Evolutionary conservation across 2,329 filamentous ascomycete species (phyloP).

Genomic region (Colletotrichum echinochloae): DNA sequence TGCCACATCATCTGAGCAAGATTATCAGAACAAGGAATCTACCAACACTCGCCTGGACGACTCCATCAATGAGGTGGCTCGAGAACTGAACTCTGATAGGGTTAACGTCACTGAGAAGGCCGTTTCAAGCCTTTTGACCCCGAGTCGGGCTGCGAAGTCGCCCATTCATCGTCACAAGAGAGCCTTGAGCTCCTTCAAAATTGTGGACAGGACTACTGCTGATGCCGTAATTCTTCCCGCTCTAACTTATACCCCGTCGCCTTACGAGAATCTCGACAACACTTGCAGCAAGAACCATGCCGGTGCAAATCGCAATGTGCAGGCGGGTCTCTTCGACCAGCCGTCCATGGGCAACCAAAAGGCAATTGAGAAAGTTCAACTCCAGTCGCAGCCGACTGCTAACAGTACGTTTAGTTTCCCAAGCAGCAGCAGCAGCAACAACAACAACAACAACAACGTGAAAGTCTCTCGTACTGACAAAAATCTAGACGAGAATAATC

Average conservation of each 20-base stretch:
- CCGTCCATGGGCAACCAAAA: neutral
- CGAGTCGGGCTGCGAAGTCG: neutral
- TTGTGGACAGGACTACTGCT: conserved; percentile 14
- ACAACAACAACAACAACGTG: neutral
- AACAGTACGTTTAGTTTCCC: neutral
- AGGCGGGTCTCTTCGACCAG: neutral
- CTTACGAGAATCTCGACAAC: neutral
- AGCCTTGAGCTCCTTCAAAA: conserved; percentile 22
- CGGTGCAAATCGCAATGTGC: neutral
- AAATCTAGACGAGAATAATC: neutral
- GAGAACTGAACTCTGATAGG: neutral
- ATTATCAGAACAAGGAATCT: neutral
- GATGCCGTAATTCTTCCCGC: conserved; percentile 15
- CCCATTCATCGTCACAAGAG: conserved; percentile 32
- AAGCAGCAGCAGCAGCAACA: too few species aligned
- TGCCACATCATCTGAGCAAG: neutral
- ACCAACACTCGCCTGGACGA: neutral
- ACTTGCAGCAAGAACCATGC: neutral
- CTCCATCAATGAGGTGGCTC: neutral
- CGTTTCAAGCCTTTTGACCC: neutral
- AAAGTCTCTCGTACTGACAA: neutral
- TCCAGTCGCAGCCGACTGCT: neutral
- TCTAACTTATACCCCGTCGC: neutral
- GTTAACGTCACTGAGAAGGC: neutral
- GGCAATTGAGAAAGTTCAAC: neutral